These are phyloP conservation scores for Agaricus blazei DNA, from an alignment of 768 basidiomycete genomes.

Conservation along the genomic window DNA sequence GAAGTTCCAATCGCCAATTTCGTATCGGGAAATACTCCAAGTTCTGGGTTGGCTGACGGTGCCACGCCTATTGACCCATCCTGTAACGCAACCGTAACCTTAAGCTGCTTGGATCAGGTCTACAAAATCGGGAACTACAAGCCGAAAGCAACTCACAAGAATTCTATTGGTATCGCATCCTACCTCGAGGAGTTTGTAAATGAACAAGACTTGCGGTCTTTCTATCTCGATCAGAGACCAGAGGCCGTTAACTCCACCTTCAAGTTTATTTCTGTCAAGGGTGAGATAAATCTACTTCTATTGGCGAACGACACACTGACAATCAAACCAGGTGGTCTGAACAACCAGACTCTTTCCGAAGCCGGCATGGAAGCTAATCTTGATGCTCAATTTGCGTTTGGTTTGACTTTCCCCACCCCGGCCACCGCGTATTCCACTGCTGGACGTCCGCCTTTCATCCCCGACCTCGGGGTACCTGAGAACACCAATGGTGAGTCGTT, in stretches of 20 bases:
- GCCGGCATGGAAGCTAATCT: constrained; percentile 65
- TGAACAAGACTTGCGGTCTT: constrained; percentile 42
- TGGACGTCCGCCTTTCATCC: constrained; percentile 54
- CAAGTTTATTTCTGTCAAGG: constrained; percentile 49
- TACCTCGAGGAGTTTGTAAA: constrained; percentile 56
- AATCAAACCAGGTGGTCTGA: constrained; percentile 43
- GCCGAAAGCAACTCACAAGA: constrained; percentile 35
- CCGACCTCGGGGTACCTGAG: constrained; percentile 34
- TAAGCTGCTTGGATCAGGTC: constrained; percentile 48
- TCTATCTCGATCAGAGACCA: constrained; percentile 44
- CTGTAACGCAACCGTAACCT: constrained; percentile 47
- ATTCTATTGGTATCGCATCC: constrained; percentile 49
- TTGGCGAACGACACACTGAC: neutral
- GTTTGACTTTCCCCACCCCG: constrained; percentile 57
- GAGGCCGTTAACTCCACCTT: constrained; percentile 46
- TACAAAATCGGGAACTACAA: constrained; percentile 48
- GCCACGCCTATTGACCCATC: constrained; percentile 11
- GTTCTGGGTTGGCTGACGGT: constrained; percentile 6
- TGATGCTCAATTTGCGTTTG: constrained; percentile 65
- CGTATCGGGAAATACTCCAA: constrained; percentile 17
- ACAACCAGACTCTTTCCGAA: constrained; percentile 46
- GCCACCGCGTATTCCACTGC: constrained; percentile 57
- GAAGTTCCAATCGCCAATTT: neutral
- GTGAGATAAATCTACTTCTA: constrained; percentile 23
- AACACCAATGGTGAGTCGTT: constrained; percentile 31